phyloP scores from a whole-genome alignment of 257 asterid species.

The Solanum virginianum region DNA sequence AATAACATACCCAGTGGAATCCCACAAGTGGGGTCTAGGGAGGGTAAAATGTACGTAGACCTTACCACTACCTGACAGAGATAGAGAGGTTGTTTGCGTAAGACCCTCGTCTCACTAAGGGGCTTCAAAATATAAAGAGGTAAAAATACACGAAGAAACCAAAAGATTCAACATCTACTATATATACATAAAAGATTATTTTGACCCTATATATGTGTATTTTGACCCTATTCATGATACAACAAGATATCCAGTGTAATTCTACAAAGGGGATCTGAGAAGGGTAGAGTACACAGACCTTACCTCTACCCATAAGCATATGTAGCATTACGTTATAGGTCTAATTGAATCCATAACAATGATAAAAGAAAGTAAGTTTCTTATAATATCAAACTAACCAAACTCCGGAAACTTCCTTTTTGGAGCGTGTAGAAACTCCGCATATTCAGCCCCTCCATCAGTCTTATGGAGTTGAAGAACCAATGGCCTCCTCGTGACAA shows the following conservation, averaged over 20 bases:
- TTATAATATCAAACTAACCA: slow-evolving; percentile 29
- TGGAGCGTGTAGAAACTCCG: slow-evolving; percentile 88
- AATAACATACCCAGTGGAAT: too few species aligned
- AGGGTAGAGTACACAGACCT: not conserved
- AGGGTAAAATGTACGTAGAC: too few species aligned
- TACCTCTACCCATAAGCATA: not conserved
- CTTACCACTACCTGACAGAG: too few species aligned
- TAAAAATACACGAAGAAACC: not conserved
- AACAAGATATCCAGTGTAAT: too few species aligned
- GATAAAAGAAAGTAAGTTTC: not conserved
- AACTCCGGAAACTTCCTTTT: slow-evolving; percentile 62
- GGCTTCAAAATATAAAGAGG: not conserved
- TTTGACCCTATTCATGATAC: not conserved
- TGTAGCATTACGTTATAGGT: not conserved
- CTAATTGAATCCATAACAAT: not conserved
- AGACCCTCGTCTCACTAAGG: not conserved
- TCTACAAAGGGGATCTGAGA: too few species aligned
- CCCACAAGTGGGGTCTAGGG: too few species aligned
- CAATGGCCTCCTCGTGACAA: slow-evolving; percentile 96
- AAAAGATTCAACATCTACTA: not conserved
- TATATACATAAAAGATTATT: too few species aligned
- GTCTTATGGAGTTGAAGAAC: slow-evolving; percentile 92
- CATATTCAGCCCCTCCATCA: slow-evolving; percentile 76
- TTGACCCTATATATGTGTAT: too few species aligned
- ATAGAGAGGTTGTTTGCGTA: too few species aligned